Conservation (phyloP, 2,329 filamentous ascomycete species). For the Colletotrichum sp. region DNA sequence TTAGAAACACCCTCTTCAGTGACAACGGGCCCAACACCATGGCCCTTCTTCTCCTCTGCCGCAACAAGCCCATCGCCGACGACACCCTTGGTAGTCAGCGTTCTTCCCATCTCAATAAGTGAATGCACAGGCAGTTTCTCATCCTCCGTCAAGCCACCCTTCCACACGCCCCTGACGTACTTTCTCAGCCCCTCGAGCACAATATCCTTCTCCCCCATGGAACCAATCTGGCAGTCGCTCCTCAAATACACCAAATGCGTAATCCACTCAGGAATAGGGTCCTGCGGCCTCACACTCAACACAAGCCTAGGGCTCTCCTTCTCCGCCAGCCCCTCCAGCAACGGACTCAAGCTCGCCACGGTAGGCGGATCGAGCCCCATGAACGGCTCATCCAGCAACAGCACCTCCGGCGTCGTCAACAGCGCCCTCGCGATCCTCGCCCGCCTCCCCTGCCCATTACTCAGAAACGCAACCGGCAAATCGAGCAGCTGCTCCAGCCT, state of each 20-base stretch:
- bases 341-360: slow-evolving; percentile 70
- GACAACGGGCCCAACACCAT: neutral
- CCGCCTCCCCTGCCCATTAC: slow-evolving; percentile 89
- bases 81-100: slow-evolving; percentile 45
- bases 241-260: slow-evolving; percentile 80
- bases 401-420: slow-evolving; percentile 76
- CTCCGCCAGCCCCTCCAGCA: slow-evolving; percentile 73
- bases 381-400: slow-evolving; percentile 92
- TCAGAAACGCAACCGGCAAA: slow-evolving; percentile 87
- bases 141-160: slow-evolving; percentile 49
- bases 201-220: slow-evolving; percentile 68
- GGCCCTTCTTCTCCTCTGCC: slow-evolving; percentile 21
- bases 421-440: slow-evolving; percentile 89
- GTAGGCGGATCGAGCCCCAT: slow-evolving; percentile 94
- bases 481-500: slow-evolving; percentile 71
- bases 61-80: slow-evolving; percentile 40
- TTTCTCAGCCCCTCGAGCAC: slow-evolving; percentile 61
- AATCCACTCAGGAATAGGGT: slow-evolving; percentile 88
- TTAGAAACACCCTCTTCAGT: neutral
- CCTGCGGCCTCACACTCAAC: slow-evolving; percentile 81
- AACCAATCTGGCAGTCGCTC: slow-evolving; percentile 67
- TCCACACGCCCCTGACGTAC: slow-evolving; percentile 53
- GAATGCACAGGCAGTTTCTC: slow-evolving; percentile 52
- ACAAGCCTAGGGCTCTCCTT: slow-evolving; percentile 74
- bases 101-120: slow-evolving; percentile 55